These are phyloP conservation scores for Sphagnum magellanicum DNA, from an alignment of 228 moss, liverwort and hornwort genomes.

Conservation along the genomic window DNA sequence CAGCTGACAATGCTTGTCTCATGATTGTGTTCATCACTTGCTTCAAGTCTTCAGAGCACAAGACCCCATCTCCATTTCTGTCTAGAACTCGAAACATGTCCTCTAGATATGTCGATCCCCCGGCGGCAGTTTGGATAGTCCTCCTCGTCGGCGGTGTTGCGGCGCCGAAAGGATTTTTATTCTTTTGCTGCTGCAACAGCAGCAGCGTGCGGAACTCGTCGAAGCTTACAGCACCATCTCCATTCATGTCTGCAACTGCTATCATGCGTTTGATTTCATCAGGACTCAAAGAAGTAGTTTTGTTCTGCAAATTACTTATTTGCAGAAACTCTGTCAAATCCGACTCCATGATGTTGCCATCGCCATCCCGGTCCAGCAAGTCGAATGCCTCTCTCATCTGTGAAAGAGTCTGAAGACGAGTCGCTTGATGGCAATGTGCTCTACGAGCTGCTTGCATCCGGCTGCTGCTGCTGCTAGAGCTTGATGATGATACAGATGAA, in stretches of 20 bases:
- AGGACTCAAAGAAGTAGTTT: conserved; percentile 22
- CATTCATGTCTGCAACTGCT: conserved; percentile 43
- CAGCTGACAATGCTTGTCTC: conserved; percentile 29
- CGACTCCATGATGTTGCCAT: conserved; percentile 56
- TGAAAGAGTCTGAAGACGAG: neutral
- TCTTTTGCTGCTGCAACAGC: conserved; percentile 17
- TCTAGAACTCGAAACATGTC: conserved; percentile 67
- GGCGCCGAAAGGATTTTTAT: conserved; percentile 11
- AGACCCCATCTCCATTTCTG: conserved; percentile 66
- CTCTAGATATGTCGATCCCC: conserved; percentile 20
- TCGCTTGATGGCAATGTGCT: no score
- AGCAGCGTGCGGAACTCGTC: conserved; percentile 59
- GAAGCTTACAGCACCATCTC: conserved; percentile 58
- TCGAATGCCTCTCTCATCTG: conserved; percentile 66
- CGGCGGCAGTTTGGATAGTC: neutral
- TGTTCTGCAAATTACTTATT: neutral
- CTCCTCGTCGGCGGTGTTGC: no score
- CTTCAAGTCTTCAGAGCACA: conserved; percentile 53
- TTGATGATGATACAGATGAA: no score
- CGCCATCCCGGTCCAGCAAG: conserved; percentile 66
- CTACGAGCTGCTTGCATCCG: no score
- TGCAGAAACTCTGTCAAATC: conserved; percentile 46
- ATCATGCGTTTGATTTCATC: conserved; percentile 74
- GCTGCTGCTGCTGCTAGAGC: no score
- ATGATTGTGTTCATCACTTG: conserved; percentile 35